Base-by-base conservation (phyloP, 768 basidiomycete genomes). In the Kwoniella heveanensis region DNA sequence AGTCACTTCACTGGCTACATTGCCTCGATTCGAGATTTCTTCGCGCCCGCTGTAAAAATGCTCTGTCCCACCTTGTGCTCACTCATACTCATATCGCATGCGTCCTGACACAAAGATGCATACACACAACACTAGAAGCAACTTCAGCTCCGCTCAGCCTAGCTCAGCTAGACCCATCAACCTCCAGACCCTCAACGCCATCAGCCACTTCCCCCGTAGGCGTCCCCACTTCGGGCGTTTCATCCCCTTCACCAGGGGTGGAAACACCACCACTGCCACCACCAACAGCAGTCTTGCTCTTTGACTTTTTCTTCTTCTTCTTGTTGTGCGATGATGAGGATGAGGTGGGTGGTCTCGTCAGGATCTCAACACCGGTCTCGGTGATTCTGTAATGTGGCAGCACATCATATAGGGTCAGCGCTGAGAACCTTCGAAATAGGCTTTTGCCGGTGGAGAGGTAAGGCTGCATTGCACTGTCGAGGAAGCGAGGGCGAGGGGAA, bases 311-410 rank as follows among this genome's bases (percentile, higher is more conserved):
- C 62, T 69, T 69, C 65, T 66, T 70, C 55, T 70, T 70, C 46
- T 66, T 66, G 21, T 60, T 60, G 48, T 55, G 37, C 27, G 48
- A 59, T 7, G 65, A 54, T 10, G 65, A 65, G 2, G 69, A 54
- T 7, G 62, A n/a, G n/a, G n/a, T 52, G 15, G 73, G 70, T 47
- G 74, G 76, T 32, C 79, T 69, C 8, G 93, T 95, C 27, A 97
- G 83, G 66, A 93, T 83, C 78, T 97, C 93, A 30, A 89, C 88
- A 2, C 93, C 93, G 22, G 86, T 89, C 71, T 93, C 92, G 27
- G 93, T 96, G 72, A 97, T 88, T 57, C 93, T 96, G 74, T 53
- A 54, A 13, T 37, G 60, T 22, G 15, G 17, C 10, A 44, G 8
- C 6, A 44, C 17, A 44, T 3, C 39, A 44, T 44, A 44, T 13